Evolutionary conservation across 2,329 filamentous ascomycete species (phyloP).

Genomic region (Fusarium pseudocircinatum): DNA sequence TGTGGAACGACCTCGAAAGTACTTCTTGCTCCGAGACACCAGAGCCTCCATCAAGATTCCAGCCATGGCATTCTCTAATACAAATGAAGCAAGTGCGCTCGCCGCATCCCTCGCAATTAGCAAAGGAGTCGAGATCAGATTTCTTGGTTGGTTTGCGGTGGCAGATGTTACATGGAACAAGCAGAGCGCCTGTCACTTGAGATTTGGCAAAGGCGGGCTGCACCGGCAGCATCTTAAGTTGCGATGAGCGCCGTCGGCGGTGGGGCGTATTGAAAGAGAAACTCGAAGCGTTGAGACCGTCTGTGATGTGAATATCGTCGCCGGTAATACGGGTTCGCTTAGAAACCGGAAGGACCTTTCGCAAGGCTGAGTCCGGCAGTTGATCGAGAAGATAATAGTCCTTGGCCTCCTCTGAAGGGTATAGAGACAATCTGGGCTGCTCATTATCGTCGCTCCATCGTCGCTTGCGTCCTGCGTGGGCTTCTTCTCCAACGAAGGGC

Average conservation of each 20-base stretch:
- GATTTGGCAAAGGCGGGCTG: slow-evolving; percentile 26
- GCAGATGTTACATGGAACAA: slow-evolving; percentile 74
- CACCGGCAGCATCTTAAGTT: slow-evolving; percentile 35
- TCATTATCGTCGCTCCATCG: slow-evolving; percentile 46
- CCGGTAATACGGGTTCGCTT: slow-evolving; percentile 46
- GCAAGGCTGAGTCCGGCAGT: slow-evolving; percentile 37
- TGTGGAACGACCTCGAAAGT: slow-evolving; percentile 58
- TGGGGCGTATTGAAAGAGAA: slow-evolving; percentile 24
- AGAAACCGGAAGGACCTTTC: slow-evolving; percentile 46
- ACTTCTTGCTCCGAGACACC: slow-evolving; percentile 48
- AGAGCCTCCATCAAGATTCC: slow-evolving; percentile 44
- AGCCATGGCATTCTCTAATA: slow-evolving; percentile 69
- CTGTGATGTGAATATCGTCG: slow-evolving; percentile 34
- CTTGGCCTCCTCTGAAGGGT: slow-evolving; percentile 39
- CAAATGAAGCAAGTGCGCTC: slow-evolving; percentile 75
- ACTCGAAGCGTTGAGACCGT: slow-evolving; percentile 12
- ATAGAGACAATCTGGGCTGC: slow-evolving; percentile 37
- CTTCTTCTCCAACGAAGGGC: slow-evolving; percentile 49
- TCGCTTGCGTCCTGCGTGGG: slow-evolving; percentile 48
- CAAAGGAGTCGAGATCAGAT: slow-evolving; percentile 72
- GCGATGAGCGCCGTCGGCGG: slow-evolving; percentile 41
- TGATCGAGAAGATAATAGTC: slow-evolving; percentile 44
- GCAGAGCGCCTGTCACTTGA: slow-evolving; percentile 38
- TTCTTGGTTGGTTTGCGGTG: slow-evolving; percentile 71
- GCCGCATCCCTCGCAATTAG: slow-evolving; percentile 70